Evolutionary conservation across 768 basidiomycete genomes (phyloP), one percentile per base, ranked within the genome.

Genomic region (Coprinopsis marcescibilis): DNA sequence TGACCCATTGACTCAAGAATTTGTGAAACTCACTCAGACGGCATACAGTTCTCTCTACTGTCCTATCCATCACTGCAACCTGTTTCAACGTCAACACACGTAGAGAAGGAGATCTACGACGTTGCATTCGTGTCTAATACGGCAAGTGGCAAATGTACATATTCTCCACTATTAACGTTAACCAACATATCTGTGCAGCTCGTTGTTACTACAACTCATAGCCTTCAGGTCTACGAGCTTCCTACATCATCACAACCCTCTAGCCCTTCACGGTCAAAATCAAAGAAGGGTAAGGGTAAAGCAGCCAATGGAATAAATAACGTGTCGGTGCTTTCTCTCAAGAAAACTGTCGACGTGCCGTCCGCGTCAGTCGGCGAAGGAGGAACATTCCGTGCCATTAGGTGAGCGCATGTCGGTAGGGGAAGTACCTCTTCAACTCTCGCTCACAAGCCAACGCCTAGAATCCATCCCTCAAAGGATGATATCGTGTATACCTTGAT

Each of bases 51-150:
- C 6, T 73, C 80, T 2, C 59, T 94, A n/a, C 70, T 90, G 2
- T 65, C 73, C 4, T 87, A 76, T 52, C 82, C 85, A 2, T 69
- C 75, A 10, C 68, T 90, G 23, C 56, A 60, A 25, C 78, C 75
- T 8, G 65, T 67, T 19, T 74, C 70, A 13, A 61, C 62, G 17
- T 60, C 79, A 3, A 68, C 89, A 34, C 68, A 81, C 35, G 70
- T 79, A 13, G 77, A 78, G 11, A 83, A 82, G 37, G 92, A 96
- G 62, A 81, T 98, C 36, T 95, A 90, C 49, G 93, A 95, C 57
- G 81, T 79, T 14, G 76, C 89, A 5, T 88, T 96, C 69, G 84
- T 85, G 21, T 65, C 71, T 3, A 72, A 75, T 10, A 77, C 73
- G 17, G 89, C 89, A 58, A 49, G 72, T 62, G 14, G 8, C 23